These are phyloP conservation scores for Bidens hawaiensis DNA, from an alignment of 140 eudicot species.

Conservation along the genomic window DNA sequence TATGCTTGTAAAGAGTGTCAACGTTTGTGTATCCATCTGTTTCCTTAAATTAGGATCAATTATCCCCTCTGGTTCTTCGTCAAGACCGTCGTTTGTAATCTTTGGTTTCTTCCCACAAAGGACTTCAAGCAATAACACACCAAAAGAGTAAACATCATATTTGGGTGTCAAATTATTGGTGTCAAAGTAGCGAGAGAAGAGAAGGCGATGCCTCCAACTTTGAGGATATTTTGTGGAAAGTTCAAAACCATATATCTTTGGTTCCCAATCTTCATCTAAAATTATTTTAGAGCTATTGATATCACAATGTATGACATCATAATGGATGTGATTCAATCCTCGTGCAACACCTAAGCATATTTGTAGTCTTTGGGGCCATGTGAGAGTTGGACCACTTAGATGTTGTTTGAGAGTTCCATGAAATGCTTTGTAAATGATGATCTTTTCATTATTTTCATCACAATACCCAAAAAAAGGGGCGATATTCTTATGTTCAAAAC, in stretches of 20 bases:
- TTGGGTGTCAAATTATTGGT: conserved; percentile 15
- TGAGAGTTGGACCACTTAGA: neutral
- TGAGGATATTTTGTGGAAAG: conserved; percentile 8
- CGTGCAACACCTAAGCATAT: conserved; percentile 5
- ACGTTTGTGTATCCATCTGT: neutral
- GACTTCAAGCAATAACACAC: conserved; percentile 35
- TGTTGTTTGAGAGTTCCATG: neutral
- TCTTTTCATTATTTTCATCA: neutral
- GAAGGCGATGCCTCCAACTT: conserved; percentile 6
- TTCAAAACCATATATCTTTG: conserved; percentile 28
- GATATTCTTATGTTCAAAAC: neutral
- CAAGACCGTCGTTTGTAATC: neutral
- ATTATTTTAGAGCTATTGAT: conserved; percentile 16
- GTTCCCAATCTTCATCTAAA: conserved; percentile 16
- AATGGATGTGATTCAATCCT: neutral
- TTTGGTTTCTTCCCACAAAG: conserved; percentile 1
- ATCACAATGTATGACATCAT: conserved; percentile 9
- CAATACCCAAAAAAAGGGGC: neutral
- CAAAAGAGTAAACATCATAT: conserved; percentile 25
- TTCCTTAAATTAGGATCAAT: conserved; percentile 5
- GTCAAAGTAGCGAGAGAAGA: conserved; percentile 9
- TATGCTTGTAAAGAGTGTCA: neutral
- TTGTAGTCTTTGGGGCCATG: neutral
- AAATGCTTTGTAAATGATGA: neutral
- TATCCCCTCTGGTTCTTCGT: neutral